A percentile compares a stretch with the other conserved stretches of the same genome.
Evolutionary conservation across 2,329 filamentous ascomycete genomes (phyloP).

Genomic region (Cercospora sp.): DNA sequence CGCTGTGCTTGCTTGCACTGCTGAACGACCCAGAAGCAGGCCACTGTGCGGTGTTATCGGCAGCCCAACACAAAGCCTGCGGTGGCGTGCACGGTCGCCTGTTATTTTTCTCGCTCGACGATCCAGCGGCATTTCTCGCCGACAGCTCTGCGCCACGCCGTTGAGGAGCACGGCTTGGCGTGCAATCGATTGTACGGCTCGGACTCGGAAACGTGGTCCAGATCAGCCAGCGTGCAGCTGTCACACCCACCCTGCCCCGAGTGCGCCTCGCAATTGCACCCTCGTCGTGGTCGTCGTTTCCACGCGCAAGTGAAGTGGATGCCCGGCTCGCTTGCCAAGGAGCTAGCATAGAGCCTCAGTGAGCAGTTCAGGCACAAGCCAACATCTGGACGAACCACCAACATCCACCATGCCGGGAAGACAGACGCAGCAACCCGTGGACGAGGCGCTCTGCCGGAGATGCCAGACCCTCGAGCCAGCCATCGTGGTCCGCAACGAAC

Average conservation of each 20-base stretch:
- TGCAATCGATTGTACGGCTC: neutral
- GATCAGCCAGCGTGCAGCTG: neutral
- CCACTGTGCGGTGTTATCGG: neutral
- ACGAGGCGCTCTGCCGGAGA: slow-evolving; percentile 52
- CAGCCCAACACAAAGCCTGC: neutral
- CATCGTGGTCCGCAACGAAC: slow-evolving; percentile 59
- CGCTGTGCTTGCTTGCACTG: neutral
- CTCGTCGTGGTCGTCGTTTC: neutral
- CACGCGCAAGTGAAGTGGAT: neutral
- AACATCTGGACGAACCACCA: slow-evolving; percentile 4
- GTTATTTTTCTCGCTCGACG: neutral
- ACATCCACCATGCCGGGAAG: slow-evolving; percentile 32
- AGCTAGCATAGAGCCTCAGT: neutral
- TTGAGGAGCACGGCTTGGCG: neutral
- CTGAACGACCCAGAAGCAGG: neutral
- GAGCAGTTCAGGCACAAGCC: neutral
- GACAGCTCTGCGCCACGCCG: slow-evolving; percentile 5
- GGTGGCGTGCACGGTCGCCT: neutral
- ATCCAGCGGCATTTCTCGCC: neutral
- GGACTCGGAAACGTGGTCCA: neutral
- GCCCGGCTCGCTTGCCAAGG: slow-evolving; percentile 1
- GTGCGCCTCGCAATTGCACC: neutral
- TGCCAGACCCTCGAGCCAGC: slow-evolving; percentile 55
- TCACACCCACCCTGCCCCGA: neutral
- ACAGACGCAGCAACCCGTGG: slow-evolving; percentile 23